phyloP scores from a whole-genome alignment of 169 alveolate genomes.

The Cryptosporidium andersoni region DNA sequence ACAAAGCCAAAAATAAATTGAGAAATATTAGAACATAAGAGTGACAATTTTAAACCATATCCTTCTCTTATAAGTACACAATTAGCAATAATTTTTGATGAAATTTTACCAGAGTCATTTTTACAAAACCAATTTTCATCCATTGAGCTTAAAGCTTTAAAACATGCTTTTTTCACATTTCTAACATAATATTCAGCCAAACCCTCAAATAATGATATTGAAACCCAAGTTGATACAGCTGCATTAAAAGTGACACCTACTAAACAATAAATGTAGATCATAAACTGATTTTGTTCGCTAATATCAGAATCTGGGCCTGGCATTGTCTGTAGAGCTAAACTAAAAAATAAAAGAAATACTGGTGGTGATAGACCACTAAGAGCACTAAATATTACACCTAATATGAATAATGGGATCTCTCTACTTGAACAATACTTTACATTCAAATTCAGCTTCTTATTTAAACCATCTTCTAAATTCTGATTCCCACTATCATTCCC shows the following conservation, averaged over 20 bases:
- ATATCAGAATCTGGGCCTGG: conserved; percentile 9
- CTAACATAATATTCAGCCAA: conserved; percentile 37
- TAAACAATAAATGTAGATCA: conserved; percentile 19
- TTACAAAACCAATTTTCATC: conserved; percentile 55
- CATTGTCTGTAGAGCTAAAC: conserved; percentile 59
- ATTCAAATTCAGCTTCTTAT: conserved; percentile 1
- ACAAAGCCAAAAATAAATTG: conserved; percentile 60
- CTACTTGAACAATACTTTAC: not conserved
- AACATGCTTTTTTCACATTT: conserved; percentile 38
- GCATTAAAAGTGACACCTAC: conserved; percentile 47
- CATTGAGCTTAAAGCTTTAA: conserved; percentile 8
- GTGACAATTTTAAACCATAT: conserved; percentile 56
- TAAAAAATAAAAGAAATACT: conserved; percentile 40
- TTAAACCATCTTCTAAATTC: not conserved
- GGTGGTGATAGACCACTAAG: conserved; percentile 51
- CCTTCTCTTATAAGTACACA: conserved; percentile 64
- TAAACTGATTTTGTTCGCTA: conserved; percentile 25
- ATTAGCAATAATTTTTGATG: conserved; percentile 47
- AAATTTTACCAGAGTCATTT: conserved; percentile 23
- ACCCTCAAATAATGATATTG: conserved; percentile 48
- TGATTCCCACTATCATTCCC: too few relatives aligned
- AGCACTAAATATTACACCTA: conserved; percentile 32
- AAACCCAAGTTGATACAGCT: conserved; percentile 56
- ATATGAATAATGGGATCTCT: not conserved
- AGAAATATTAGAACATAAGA: conserved; percentile 50